Base-by-base conservation (phyloP, 2,329 filamentous ascomycete species). In the Fusarium nematophilum region DNA sequence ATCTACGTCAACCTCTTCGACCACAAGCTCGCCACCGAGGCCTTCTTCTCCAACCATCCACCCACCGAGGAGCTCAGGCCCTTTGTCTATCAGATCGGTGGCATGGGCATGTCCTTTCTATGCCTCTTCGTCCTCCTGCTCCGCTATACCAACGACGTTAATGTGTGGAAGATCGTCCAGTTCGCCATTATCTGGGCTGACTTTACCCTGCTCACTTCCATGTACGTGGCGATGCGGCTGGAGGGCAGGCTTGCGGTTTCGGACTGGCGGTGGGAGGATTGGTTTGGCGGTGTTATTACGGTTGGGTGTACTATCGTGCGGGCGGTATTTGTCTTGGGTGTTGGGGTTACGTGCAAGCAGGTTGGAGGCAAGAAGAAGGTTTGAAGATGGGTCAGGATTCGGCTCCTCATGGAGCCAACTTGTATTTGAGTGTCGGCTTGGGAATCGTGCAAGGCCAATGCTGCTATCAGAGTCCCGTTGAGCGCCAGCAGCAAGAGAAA, bases 11-110 rank as follows among this genome's bases (percentile, higher is more conserved):
- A 64, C 15, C 17, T 68, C 11, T 38, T 67, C 27, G 47, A 64
- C 31, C 64, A 67, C 17, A 9, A 62, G 2, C 39, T 62, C 7
- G 54, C 62, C 8, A 44, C 51, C 5, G 26, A 40, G n/a, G 53
- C 62, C 3, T 64, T 66, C 21, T 59, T 65, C 23, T 4, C 17
- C 1, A 34, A 51, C 5, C 44, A 48, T 14, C 44, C 44, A 11
- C 51, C 46, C 4, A 59, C 54, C 3, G 59, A 55, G 9, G 42
- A 50, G 11, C 45, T 66, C n/a, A 50, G 45, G 4, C 51, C 52
- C 2, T 67, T 67, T 9, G 18, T 69, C 10, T 68, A 65, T n/a
- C 64, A 66, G 30, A 65, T 69, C n/a, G 66, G 55, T 11, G 66
- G 66, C 14, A 59, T 69, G 64, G 62, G 56, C 30, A 51, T 43